These are phyloP conservation scores for Penicillium argentinense DNA, from an alignment of 495 filamentous ascomycete species.

Conservation along the genomic window DNA sequence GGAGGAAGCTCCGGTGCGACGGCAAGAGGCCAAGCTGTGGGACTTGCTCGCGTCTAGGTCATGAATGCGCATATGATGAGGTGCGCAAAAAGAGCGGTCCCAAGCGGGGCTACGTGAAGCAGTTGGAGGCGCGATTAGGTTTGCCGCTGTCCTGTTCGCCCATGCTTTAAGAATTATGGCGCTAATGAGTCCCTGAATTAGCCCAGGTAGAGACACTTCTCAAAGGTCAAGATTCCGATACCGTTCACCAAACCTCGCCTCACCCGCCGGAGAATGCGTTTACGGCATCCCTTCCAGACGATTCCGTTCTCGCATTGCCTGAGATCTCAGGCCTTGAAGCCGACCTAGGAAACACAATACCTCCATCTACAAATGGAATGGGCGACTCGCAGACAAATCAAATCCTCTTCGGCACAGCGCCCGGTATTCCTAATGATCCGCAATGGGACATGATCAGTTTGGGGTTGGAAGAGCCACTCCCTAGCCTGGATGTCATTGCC, in stretches of 20 bases:
- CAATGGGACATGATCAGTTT: constrained; percentile 94
- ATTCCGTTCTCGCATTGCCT: constrained; percentile 21
- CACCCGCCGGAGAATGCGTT: constrained; percentile 25
- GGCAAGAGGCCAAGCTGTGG: constrained; percentile 78
- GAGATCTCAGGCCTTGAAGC: constrained; percentile 26
- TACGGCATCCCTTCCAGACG: constrained; percentile 24
- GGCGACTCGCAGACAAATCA: constrained; percentile 23
- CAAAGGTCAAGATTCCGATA: constrained; percentile 57
- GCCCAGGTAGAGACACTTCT: constrained; percentile 94
- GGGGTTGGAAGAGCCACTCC: constrained; percentile 89
- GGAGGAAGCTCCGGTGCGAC: constrained; percentile 84
- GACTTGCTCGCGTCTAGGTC: constrained; percentile 84
- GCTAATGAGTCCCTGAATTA: constrained; percentile 37
- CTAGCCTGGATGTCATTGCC: constrained; percentile 82
- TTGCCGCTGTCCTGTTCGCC: constrained; percentile 19
- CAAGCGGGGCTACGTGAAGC: constrained; percentile 97
- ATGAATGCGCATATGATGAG: constrained; percentile 95
- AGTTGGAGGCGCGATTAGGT: constrained; percentile 92
- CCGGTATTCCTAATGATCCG: constrained; percentile 43
- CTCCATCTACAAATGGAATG: constrained; percentile 25
- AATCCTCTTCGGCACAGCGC: constrained; percentile 16
- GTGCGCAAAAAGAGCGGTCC: constrained; percentile 96
- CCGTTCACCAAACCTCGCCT: constrained; percentile 16
- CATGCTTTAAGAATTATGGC: not conserved
- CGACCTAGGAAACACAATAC: constrained; percentile 21